Base-by-base conservation (phyloP, 2,329 filamentous ascomycete genomes). In the Tolypocladium amazonense region DNA sequence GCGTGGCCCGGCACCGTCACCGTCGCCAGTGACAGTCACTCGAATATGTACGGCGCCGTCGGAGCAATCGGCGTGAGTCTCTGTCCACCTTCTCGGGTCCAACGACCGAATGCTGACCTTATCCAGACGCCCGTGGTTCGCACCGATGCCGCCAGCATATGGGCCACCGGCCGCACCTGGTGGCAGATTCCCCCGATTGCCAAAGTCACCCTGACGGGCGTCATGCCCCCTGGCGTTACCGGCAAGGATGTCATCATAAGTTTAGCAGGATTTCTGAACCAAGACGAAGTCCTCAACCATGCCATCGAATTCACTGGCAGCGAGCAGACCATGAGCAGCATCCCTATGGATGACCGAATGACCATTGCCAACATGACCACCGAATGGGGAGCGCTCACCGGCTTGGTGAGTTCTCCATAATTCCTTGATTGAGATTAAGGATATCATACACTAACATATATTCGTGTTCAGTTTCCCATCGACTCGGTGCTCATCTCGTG, bases 221-320 rank as follows among this genome's bases (percentile, higher is more conserved):
- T 83, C 0, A 76, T 96, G 8, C 92, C 90, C 0, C 76, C 78
- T 1, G 92, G 92, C 14, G 92, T 96, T 1, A 91, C 88, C 0
- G 93, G 92, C 37, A 97, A 99, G 74, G 94, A 97, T 72, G 89
- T 96, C 15, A 97, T 97, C 65, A 83, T 97, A 33, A 90, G 91
- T 0, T 81, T 97, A 1, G 95, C 90, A 66, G 90, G 89, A 1
- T 75, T 96, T 0, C 95, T 97, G 77, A 85, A 88, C 58, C 85
- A 88, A 58, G 88, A 91, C 65, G 90, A 96, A 53, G 93, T 97
- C 0, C 80, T 97, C 18, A 97, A 97, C 75, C 91, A 96, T 70
- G 86, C 86, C 6, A 87, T 97, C 62, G 93, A 97, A 69, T 96
- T 97, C 68, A 86, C 85, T 0, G 93, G 92, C 15, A 86, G 87